Evolutionary conservation across 768 basidiomycete genomes (phyloP).

Genomic region (Collybiopsis confluens): DNA sequence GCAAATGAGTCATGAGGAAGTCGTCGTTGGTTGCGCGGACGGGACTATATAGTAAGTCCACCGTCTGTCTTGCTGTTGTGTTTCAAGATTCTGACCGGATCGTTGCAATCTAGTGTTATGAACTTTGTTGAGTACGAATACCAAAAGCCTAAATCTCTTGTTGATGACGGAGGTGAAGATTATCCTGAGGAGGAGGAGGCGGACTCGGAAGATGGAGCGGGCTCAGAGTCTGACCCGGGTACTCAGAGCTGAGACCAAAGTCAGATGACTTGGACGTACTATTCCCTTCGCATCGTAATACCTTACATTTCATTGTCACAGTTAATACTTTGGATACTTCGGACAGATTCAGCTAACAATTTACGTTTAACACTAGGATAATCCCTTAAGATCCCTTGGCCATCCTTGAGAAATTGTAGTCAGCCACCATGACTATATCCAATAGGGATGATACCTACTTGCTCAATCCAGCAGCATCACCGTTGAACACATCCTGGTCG

Average conservation of each 20-base stretch:
- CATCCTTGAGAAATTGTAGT: too few relatives aligned
- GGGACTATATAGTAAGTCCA: slow-evolving; percentile 80
- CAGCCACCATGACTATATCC: too few relatives aligned
- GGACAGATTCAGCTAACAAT: too few relatives aligned
- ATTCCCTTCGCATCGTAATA: too few relatives aligned
- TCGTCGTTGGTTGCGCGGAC: slow-evolving; percentile 88
- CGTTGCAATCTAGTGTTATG: slow-evolving; percentile 45
- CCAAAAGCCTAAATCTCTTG: slow-evolving; percentile 41
- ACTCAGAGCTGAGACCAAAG: too few relatives aligned
- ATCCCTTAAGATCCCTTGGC: too few relatives aligned
- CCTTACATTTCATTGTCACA: too few relatives aligned
- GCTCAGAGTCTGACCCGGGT: too few relatives aligned
- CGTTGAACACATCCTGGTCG: slow-evolving; percentile 56
- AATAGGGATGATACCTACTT: slow-evolving; percentile 19
- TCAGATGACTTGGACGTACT: too few relatives aligned
- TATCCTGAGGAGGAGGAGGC: background rate
- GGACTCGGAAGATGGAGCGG: too few relatives aligned
- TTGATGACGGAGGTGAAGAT: slow-evolving; percentile 56
- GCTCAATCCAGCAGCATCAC: slow-evolving; percentile 38
- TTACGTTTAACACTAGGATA: too few relatives aligned
- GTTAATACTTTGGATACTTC: too few relatives aligned
- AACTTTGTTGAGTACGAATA: slow-evolving; percentile 59
- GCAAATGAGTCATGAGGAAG: slow-evolving; percentile 87
- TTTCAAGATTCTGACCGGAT: slow-evolving; percentile 2
- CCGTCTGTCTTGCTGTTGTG: background rate